These are phyloP conservation scores for Corylus avellana DNA, from an alignment of 306 rosid species.

Conservation along the genomic window DNA sequence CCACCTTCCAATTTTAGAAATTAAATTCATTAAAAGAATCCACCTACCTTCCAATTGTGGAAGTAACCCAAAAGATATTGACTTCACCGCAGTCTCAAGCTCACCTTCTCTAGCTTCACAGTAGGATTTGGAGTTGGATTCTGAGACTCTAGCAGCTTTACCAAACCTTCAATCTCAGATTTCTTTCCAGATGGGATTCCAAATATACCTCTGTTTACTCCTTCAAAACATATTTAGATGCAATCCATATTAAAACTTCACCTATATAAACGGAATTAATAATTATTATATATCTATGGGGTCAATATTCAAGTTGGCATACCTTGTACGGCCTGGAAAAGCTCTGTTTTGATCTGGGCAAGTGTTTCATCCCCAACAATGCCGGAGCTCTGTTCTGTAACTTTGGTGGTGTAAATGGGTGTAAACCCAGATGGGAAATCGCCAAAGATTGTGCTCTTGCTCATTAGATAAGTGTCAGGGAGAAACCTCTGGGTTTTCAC, in stretches of 20 bases:
- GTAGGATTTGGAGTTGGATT: constrained; percentile 79
- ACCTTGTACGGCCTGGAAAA: constrained; percentile 69
- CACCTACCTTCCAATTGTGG: constrained; percentile 50
- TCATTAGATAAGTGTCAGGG: constrained; percentile 28
- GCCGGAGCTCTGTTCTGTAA: constrained; percentile 45
- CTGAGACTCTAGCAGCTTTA: constrained; percentile 63
- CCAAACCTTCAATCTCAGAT: constrained; percentile 63
- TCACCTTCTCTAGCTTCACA: constrained; percentile 56
- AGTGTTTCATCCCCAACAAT: constrained; percentile 52
- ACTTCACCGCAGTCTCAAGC: neutral
- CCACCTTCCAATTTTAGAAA: constrained; percentile 30
- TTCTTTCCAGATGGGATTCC: constrained; percentile 75
- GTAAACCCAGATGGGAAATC: constrained; percentile 46
- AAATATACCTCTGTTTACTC: constrained; percentile 77
- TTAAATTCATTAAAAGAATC: constrained; percentile 4
- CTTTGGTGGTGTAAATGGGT: constrained; percentile 41
- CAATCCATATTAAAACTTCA: constrained; percentile 30
- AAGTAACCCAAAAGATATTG: neutral
- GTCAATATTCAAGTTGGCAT: neutral
- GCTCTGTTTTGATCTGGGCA: constrained; percentile 46
- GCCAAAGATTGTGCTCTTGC: constrained; percentile 38
- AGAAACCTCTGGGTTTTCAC: constrained; percentile 32
- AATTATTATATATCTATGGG: neutral
- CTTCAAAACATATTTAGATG: constrained; percentile 35
- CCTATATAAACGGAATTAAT: neutral